phyloP scores from a whole-genome alignment of 495 filamentous ascomycete species.

The Aspergillus sparsus region DNA sequence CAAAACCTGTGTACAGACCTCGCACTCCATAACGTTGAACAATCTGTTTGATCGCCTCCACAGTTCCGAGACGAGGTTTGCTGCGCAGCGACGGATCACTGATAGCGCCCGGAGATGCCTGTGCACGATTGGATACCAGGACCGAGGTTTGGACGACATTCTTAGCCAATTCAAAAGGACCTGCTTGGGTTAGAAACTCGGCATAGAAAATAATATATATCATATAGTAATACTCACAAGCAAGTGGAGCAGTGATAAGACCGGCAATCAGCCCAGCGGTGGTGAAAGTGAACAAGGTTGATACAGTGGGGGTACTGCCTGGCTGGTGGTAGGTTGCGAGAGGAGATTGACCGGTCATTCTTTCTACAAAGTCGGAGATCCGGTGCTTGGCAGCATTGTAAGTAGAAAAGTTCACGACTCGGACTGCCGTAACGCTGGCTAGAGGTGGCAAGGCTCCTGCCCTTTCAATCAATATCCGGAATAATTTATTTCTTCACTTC shows the following conservation, averaged over 20 bases:
- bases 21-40: constrained; percentile 72
- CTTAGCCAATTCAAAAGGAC: constrained; percentile 93
- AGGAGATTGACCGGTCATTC: constrained; percentile 66
- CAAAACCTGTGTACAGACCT: constrained; percentile 86
- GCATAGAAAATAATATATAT: not conserved
- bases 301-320: constrained; percentile 67
- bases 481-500: not conserved
- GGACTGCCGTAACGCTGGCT: constrained; percentile 82
- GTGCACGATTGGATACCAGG: constrained; percentile 70
- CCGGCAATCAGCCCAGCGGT: constrained; percentile 78
- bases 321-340: constrained; percentile 67
- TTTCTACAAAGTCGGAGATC: constrained; percentile 54
- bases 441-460: constrained; percentile 77
- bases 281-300: constrained; percentile 72
- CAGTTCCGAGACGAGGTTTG: constrained; percentile 73
- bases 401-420: constrained; percentile 90
- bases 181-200: constrained; percentile 39
- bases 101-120: constrained; percentile 55
- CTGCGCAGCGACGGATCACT: constrained; percentile 67
- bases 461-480: not conserved
- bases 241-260: constrained; percentile 76
- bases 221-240: constrained; percentile 60
- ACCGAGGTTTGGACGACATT: constrained; percentile 87
- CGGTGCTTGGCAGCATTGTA: constrained; percentile 82
- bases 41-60: constrained; percentile 77